These are phyloP conservation scores for Trifolium pratense DNA, from an alignment of 306 rosid genomes.

Conservation along the genomic window DNA sequence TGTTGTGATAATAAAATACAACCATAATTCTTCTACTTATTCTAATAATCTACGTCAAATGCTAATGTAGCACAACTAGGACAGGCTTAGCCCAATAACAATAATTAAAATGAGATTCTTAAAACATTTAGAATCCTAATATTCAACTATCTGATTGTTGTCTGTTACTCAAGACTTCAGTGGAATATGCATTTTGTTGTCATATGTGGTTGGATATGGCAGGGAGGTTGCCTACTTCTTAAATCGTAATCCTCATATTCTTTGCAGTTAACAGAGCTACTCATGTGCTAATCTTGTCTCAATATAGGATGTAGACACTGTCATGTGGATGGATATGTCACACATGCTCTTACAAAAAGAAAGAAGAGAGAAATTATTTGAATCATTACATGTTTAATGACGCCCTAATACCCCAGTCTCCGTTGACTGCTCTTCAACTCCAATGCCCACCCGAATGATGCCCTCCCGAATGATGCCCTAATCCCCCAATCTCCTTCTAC, in stretches of 20 bases:
- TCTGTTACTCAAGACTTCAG: conserved; percentile 17
- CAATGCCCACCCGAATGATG: too few relatives aligned
- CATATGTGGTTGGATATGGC: conserved; percentile 13
- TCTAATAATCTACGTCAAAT: conserved; percentile 25
- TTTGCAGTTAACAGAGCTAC: conserved; percentile 1
- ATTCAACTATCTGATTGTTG: neutral
- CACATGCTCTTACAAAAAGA: neutral
- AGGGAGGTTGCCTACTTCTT: conserved; percentile 1
- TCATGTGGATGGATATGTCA: conserved; percentile 17
- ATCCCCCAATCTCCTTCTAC: too few relatives aligned
- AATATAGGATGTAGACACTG: neutral
- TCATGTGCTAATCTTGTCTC: neutral
- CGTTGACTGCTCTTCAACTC: too few relatives aligned
- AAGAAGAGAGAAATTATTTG: neutral
- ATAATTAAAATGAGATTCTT: conserved; percentile 9
- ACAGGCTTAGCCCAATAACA: conserved; percentile 18
- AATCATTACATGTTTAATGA: neutral
- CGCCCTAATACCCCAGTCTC: too few relatives aligned
- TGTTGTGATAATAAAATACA: conserved; percentile 9
- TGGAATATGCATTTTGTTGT: conserved; percentile 25
- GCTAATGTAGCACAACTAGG: neutral
- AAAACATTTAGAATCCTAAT: conserved; percentile 18
- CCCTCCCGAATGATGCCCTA: too few relatives aligned
- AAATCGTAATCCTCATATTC: neutral
- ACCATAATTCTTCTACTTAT: conserved; percentile 17